Evolutionary conservation across 331 rosid genomes (phyloP), one percentile per base, ranked within the genome.

Genomic region (Malus hybrid): DNA sequence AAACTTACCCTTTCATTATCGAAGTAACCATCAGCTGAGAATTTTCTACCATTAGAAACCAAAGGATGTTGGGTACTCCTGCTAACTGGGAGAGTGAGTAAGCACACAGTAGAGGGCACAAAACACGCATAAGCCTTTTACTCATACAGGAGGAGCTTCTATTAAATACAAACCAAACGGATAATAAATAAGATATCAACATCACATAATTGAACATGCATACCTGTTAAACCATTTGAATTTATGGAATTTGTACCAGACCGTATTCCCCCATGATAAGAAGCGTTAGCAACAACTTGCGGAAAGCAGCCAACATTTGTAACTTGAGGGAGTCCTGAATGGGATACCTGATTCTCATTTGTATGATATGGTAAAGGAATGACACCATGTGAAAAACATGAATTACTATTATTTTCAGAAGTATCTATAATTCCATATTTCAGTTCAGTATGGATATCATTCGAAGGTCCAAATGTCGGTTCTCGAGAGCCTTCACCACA

Each of bases 361-460:
- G 99, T 90, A 90, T 85, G 70, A 76, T 71, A 69, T 76, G 80
- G 99, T 89, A 94, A 92, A 94, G 99, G 99, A 84, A 94, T 84
- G 87, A 92, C 93, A 87, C 72, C 80, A 86, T 85, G 86, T 78
- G 96, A 87, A 80, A 87, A 67, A 81, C 81, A 81, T 44, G 89
- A 86, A 75, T 85, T 85, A 89, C 78, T 83, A 85, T 73, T 79
- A 90, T 84, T 84, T 80, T 81, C 86, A 80, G 80, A 87, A 87
- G 69, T 92, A 94, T 85, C 89, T 78, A 77, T 69, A 87, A 84
- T 88, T 90, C 87, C 96, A 82, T 70, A 84, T 84, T 85, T 81
- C 80, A 72, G 73, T 83, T 84, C 86, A 87, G 80, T 80, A 82
- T 91, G 99, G 99, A 94, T 94, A 92, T 92, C 96, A 90, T 83